phyloP scores from a whole-genome alignment of 176 grass and related monocot genomes.

The Bonia amplexicaulis region DNA sequence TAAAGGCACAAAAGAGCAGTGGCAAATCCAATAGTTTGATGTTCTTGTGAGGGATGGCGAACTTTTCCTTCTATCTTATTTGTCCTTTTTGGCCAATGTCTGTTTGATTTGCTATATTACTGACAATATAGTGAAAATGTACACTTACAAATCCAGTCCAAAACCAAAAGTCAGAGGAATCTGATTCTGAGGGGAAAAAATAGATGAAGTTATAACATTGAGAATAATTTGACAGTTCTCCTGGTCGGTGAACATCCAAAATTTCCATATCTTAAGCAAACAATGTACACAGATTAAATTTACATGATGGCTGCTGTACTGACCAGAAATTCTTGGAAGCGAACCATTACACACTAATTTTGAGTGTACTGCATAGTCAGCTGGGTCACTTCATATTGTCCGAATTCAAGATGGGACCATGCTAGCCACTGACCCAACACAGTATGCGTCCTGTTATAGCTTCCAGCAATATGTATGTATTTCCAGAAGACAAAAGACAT shows the following conservation, averaged over 20 bases:
- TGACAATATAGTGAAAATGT: not conserved
- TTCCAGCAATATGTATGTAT: not conserved
- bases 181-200: not conserved
- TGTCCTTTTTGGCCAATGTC: not conserved
- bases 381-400: not conserved
- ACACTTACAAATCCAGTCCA: not conserved
- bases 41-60: not conserved
- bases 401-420: not conserved
- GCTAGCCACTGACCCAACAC: not conserved
- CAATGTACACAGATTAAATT: conserved; percentile 27
- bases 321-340: not conserved
- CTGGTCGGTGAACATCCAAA: not conserved
- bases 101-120: not conserved
- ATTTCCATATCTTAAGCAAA: not conserved
- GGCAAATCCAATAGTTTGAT: not conserved
- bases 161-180: not conserved
- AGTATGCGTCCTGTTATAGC: not conserved
- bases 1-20: not conserved
- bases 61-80: not conserved
- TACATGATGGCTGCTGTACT: conserved; percentile 17
- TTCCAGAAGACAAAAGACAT: not conserved
- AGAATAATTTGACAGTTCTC: not conserved
- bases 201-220: not conserved
- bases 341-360: not conserved
- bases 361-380: no score